phyloP scores from a whole-genome alignment of 2,329 filamentous ascomycete genomes.

The Diaporthe humulicola region DNA sequence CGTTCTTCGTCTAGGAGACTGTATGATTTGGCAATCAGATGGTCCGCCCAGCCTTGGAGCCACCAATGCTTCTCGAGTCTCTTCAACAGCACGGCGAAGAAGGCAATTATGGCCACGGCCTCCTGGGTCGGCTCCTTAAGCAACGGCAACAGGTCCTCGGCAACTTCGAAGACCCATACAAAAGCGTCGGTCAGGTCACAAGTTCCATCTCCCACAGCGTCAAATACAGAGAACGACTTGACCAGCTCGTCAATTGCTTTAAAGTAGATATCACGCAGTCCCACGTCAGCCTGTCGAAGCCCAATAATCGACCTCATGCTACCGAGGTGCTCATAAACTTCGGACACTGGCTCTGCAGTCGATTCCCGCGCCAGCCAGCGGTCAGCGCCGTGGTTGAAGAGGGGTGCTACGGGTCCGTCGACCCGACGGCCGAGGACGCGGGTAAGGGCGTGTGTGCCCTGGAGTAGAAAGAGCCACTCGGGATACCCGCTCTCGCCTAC shows the following conservation, averaged over 20 bases:
- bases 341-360: neutral
- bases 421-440: neutral
- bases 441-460: neutral
- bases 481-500: constrained; percentile 2
- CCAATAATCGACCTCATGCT: neutral
- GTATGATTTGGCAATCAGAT: neutral
- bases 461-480: neutral
- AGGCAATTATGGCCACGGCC: neutral
- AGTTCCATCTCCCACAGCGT: neutral
- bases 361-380: neutral
- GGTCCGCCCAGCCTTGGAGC: constrained; percentile 10
- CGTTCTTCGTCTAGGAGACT: neutral
- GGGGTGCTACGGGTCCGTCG: neutral
- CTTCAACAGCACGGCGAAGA: neutral
- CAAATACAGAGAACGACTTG: neutral
- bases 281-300: neutral
- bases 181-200: constrained; percentile 2
- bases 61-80: neutral
- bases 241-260: neutral
- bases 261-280: neutral
- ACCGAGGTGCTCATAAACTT: neutral
- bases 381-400: constrained; percentile 4
- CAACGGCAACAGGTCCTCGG: neutral
- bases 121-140: neutral
- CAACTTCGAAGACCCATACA: constrained; percentile 6